These are phyloP conservation scores for Pseudogymnoascus sp. DNA, from an alignment of 2,329 filamentous ascomycete species.

Conservation along the genomic window DNA sequence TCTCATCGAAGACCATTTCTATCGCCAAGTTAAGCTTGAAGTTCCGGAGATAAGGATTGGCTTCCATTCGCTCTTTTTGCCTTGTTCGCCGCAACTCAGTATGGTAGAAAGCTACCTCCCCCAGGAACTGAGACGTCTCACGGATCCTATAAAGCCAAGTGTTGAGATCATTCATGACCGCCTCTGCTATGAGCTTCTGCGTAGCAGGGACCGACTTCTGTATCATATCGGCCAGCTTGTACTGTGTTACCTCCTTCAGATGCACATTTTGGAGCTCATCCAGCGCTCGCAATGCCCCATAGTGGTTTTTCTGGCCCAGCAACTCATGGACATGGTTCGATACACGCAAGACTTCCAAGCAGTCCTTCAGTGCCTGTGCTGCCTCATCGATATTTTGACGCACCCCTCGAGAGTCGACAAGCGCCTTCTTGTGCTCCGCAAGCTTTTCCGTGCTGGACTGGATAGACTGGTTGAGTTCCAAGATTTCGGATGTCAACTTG, in stretches of 20 bases:
- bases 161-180: slow-evolving; percentile 93
- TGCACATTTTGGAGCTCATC: slow-evolving; percentile 97
- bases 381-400: slow-evolving; percentile 95
- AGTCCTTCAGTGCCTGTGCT: slow-evolving; percentile 79
- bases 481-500: slow-evolving; percentile 78
- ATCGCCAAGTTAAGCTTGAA: slow-evolving; percentile 95
- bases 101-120: slow-evolving; percentile 94
- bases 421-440: slow-evolving; percentile 84
- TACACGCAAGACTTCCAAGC: slow-evolving; percentile 81
- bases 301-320: slow-evolving; percentile 87
- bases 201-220: slow-evolving; percentile 91
- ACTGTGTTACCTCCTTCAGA: slow-evolving; percentile 87
- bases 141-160: slow-evolving; percentile 94
- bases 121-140: slow-evolving; percentile 91
- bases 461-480: slow-evolving; percentile 89
- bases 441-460: slow-evolving; percentile 91
- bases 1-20: slow-evolving; percentile 90
- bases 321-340: slow-evolving; percentile 94
- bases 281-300: slow-evolving; percentile 84
- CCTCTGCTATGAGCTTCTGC: slow-evolving; percentile 87
- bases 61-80: slow-evolving; percentile 74
- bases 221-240: slow-evolving; percentile 91
- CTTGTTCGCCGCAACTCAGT: slow-evolving; percentile 79
- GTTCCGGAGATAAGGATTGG: slow-evolving; percentile 64
- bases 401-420: slow-evolving; percentile 87